Conservation (phyloP, 495 filamentous ascomycete genomes). For the Penicillium macrosclerotiorum region DNA sequence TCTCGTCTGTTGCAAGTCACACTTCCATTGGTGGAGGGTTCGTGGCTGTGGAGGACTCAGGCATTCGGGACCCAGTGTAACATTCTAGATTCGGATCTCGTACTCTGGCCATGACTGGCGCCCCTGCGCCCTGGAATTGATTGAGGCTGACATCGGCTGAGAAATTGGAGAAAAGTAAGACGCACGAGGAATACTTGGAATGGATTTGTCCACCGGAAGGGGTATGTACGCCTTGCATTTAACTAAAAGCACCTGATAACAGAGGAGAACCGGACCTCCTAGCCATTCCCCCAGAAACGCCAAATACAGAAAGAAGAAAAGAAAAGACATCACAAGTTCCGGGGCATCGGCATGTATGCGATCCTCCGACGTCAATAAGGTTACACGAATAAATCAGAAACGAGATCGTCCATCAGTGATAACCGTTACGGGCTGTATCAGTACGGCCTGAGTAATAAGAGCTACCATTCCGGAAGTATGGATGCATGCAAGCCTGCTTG, state of each 20-base stretch:
- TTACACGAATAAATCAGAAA: slow-evolving; percentile 14
- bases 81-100: neutral
- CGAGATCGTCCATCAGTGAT: slow-evolving; percentile 27
- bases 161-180: too few species aligned
- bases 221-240: slow-evolving; percentile 38
- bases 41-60: slow-evolving; percentile 1
- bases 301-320: slow-evolving; percentile 29
- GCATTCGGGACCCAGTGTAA: slow-evolving; percentile 3
- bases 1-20: neutral
- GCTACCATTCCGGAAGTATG: slow-evolving; percentile 80
- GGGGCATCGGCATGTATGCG: slow-evolving; percentile 4
- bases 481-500: slow-evolving; percentile 89
- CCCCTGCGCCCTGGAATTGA: neutral
- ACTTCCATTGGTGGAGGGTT: neutral
- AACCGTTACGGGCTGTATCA: slow-evolving; percentile 35
- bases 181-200: too few species aligned
- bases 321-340: slow-evolving; percentile 11
- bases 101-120: too few species aligned
- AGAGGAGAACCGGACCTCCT: slow-evolving; percentile 32
- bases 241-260: slow-evolving; percentile 30
- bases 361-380: slow-evolving; percentile 19
- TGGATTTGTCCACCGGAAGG: slow-evolving; percentile 11
- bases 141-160: slow-evolving; percentile 18
- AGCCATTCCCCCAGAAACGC: slow-evolving; percentile 40
- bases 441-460: slow-evolving; percentile 49